These are phyloP conservation scores for Backusella parvicylindrica DNA, from an alignment of 192 early-diverging fungal genomes.

Conservation along the genomic window DNA sequence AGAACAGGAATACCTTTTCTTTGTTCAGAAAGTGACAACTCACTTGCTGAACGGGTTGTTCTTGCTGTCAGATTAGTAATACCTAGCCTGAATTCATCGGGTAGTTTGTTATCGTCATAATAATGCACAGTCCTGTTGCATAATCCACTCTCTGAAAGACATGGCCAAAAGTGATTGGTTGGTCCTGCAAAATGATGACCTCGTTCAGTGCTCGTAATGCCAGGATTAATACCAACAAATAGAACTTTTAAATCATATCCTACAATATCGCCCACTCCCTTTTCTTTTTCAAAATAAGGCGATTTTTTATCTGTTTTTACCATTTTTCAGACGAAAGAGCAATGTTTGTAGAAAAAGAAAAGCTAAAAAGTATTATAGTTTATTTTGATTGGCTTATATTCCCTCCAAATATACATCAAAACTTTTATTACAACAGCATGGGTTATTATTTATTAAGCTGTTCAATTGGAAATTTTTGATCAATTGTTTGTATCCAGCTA, in stretches of 20 bases:
- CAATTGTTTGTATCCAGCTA: conserved; percentile 57
- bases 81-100: conserved; percentile 51
- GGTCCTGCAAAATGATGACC: conserved; percentile 70
- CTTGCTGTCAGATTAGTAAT: conserved; percentile 64
- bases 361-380: not conserved
- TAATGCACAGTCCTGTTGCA: conserved; percentile 46
- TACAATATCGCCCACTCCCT: conserved; percentile 39
- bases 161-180: conserved; percentile 73
- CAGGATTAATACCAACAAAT: conserved; percentile 78
- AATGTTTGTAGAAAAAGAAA: not conserved
- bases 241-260: conserved; percentile 52
- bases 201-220: conserved; percentile 50
- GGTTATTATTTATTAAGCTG: not conserved
- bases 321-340: not conserved
- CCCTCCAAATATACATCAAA: not conserved
- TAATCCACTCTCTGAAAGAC: conserved; percentile 58
- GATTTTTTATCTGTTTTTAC: conserved; percentile 1
- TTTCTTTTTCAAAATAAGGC: conserved; percentile 16
- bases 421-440: not conserved
- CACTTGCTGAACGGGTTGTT: conserved; percentile 51
- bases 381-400: not conserved
- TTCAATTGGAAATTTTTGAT: conserved; percentile 38
- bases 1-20: conserved; percentile 56
- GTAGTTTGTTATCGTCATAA: conserved; percentile 49
- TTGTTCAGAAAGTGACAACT: conserved; percentile 58